phyloP scores from a whole-genome alignment of 306 rosid genomes.

The Trichosanthes truncata region DNA sequence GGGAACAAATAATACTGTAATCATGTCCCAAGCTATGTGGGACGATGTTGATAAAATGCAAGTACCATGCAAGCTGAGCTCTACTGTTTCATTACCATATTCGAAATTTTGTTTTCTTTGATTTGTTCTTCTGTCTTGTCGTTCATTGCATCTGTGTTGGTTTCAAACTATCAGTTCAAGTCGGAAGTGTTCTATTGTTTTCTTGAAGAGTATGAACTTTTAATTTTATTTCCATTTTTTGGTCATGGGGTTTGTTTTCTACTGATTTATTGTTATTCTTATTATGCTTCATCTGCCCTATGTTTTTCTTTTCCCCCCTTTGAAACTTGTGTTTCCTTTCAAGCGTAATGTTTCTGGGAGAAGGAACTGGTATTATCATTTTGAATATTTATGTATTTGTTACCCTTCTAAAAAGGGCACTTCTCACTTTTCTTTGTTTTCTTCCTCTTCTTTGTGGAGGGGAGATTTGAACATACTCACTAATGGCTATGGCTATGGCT shows the following conservation, averaged over 20 bases:
- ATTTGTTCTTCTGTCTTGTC: not conserved
- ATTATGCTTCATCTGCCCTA: not conserved
- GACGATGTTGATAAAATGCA: slow-evolving; percentile 54
- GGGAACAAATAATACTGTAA: not conserved
- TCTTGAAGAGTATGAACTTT: not conserved
- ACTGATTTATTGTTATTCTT: not conserved
- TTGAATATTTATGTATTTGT: not conserved
- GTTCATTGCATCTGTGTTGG: not conserved
- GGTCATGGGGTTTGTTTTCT: not conserved
- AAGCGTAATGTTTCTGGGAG: not conserved
- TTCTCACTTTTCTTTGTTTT: not conserved
- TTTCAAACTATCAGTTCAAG: not conserved
- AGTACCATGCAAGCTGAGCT: not conserved
- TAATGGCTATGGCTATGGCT: not conserved
- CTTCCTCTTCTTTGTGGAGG: not conserved
- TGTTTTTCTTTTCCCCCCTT: not conserved
- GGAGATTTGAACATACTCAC: not conserved
- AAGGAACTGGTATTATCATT: not conserved
- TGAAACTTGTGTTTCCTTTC: not conserved
- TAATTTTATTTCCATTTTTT: not conserved
- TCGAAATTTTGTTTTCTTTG: not conserved
- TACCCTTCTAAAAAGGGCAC: not conserved
- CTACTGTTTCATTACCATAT: not conserved
- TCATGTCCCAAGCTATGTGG: slow-evolving; percentile 42
- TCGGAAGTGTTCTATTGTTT: not conserved